phyloP scores from a whole-genome alignment of 768 basidiomycete genomes.

The Candolleomyces efflorescens region DNA sequence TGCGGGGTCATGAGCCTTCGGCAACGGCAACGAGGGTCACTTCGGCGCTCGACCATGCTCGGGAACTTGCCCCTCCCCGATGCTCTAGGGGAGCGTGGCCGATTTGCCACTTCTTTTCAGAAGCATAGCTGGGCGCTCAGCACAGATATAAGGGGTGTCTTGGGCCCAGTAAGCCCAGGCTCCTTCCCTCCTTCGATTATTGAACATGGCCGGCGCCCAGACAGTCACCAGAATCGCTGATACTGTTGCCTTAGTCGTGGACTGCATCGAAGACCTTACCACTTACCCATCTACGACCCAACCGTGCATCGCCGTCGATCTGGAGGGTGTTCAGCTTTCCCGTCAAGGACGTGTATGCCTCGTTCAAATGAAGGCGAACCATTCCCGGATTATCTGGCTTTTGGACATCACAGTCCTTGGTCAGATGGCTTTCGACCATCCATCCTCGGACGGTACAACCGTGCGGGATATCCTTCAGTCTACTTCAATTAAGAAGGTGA shows the following conservation, averaged over 20 bases:
- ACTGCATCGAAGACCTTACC: background rate
- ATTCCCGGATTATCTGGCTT: conserved; percentile 27
- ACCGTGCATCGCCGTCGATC: conserved; percentile 25
- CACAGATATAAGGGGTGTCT: too few relatives aligned
- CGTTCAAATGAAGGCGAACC: conserved; percentile 24
- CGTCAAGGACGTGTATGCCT: conserved; percentile 26
- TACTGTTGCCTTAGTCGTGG: background rate
- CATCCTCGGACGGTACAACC: background rate
- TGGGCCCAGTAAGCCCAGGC: background rate
- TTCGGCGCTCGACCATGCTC: too few relatives aligned
- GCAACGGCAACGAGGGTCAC: too few relatives aligned
- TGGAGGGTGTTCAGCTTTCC: conserved; percentile 30
- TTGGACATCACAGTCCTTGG: conserved; percentile 30
- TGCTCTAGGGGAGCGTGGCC: too few relatives aligned
- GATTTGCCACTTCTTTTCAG: too few relatives aligned
- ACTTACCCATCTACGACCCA: background rate
- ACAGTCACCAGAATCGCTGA: background rate
- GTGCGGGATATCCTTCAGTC: background rate
- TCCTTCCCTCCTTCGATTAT: background rate
- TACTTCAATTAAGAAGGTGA: background rate
- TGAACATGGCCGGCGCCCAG: background rate
- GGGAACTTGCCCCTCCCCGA: too few relatives aligned
- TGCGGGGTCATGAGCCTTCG: too few relatives aligned
- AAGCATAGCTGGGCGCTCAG: too few relatives aligned
- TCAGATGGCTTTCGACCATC: conserved; percentile 19